Evolutionary conservation across 805 yeast genomes (phyloP).

Genomic region (Wickerhamiella sorbophila): DNA sequence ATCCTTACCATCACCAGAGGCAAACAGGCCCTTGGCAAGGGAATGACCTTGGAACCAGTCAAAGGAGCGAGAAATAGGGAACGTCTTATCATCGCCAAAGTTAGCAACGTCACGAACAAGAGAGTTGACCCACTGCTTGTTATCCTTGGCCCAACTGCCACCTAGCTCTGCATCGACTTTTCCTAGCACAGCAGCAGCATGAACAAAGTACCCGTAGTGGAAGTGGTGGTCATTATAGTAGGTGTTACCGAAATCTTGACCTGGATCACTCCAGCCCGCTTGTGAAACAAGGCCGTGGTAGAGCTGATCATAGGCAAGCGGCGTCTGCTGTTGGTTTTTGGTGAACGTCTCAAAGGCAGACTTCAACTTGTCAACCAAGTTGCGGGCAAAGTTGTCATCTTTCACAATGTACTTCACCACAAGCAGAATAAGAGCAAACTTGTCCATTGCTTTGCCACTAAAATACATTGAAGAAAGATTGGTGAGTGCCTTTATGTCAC

Average conservation of each 20-base stretch:
- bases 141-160: conserved; percentile 32
- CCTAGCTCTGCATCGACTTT: conserved; percentile 41
- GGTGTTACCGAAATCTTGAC: conserved; percentile 62
- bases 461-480: conserved; percentile 78
- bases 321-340: conserved; percentile 51
- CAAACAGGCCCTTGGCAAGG: conserved; percentile 58
- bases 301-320: conserved; percentile 63
- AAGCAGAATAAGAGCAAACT: conserved; percentile 74
- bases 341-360: conserved; percentile 57
- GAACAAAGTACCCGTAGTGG: conserved; percentile 73
- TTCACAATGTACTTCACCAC: conserved; percentile 52
- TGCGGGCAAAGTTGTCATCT: conserved; percentile 37
- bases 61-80: conserved; percentile 52
- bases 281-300: conserved; percentile 33
- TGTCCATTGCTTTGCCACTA: conserved; percentile 76
- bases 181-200: conserved; percentile 72
- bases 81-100: conserved; percentile 34
- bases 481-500: conserved; percentile 36
- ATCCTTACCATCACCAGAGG: conserved; percentile 52
- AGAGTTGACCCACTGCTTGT: conserved; percentile 44
- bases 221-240: conserved; percentile 80
- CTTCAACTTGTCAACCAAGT: conserved; percentile 44
- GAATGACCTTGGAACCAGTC: conserved; percentile 66
- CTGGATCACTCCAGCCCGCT: conserved; percentile 24
- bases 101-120: conserved; percentile 56